A percentile compares a stretch with the other conserved stretches of the same genome.
Conservation (phyloP, 495 filamentous ascomycete species). For the Thermochaetoides thermophila region DNA sequence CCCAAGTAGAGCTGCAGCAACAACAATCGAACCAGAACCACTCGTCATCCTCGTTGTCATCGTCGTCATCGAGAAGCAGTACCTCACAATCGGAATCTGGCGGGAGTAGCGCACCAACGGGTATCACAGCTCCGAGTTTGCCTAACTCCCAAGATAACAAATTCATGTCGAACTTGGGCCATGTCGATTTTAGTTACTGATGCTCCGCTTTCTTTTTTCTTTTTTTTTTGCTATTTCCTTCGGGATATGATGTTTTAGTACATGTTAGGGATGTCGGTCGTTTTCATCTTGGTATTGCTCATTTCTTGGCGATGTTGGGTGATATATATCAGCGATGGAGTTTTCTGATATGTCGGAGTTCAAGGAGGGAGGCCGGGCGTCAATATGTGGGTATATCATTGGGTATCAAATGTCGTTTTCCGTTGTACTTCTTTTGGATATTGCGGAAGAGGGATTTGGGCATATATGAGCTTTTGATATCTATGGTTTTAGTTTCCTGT, state of each 20-base stretch:
- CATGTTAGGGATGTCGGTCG: no score
- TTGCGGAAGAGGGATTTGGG: no score
- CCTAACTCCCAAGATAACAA: constrained; percentile 18
- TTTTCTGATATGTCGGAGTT: not conserved
- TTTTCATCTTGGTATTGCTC: constrained; percentile 7
- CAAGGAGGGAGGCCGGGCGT: not conserved
- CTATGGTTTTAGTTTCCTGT: constrained; percentile 21
- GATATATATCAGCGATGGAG: not conserved
- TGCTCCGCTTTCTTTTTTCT: constrained; percentile 1
- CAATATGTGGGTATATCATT: not conserved
- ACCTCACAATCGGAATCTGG: constrained; percentile 20
- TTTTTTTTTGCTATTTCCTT: constrained; percentile 1
- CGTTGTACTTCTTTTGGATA: no score
- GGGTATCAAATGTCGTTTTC: constrained; percentile 4
- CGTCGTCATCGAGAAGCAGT: constrained; percentile 14
- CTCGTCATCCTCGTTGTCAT: no score
- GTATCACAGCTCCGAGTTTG: no score
- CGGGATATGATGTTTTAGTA: no score
- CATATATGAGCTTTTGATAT: constrained; percentile 21
- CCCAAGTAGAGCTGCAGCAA: constrained; percentile 21
- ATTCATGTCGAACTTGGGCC: constrained; percentile 17
- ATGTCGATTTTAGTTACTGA: constrained; percentile 26
- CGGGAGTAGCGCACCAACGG: constrained; percentile 15
- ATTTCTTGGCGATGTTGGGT: constrained; percentile 1
- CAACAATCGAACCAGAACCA: no score